A percentile compares a stretch with the other conserved stretches of the same genome.
phyloP scores from a whole-genome alignment of 148 eudicot species.

The Rhododendron ovatum region DNA sequence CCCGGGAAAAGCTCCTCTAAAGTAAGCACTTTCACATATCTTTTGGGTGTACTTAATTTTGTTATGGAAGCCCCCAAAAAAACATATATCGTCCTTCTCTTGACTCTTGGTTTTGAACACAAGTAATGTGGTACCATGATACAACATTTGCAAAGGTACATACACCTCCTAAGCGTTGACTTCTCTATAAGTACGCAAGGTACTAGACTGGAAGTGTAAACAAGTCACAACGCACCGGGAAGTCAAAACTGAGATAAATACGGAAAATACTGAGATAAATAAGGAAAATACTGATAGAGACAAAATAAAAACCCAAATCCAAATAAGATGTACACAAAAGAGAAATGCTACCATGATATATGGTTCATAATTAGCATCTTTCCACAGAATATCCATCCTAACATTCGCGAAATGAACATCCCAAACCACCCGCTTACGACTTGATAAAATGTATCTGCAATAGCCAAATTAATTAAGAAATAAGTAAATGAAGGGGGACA shows the following conservation, averaged over 20 bases:
- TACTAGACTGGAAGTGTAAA: background rate
- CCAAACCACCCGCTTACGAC: conserved; percentile 52
- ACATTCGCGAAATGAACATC: conserved; percentile 42
- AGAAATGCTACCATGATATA: conserved; percentile 49
- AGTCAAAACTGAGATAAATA: background rate
- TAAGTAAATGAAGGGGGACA: background rate
- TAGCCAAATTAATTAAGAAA: conserved; percentile 6
- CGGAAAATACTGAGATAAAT: background rate
- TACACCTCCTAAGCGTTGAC: background rate
- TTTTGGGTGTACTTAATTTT: background rate
- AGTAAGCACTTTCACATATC: background rate
- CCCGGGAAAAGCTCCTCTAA: background rate
- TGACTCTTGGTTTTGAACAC: background rate
- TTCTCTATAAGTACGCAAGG: background rate
- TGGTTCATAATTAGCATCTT: conserved; percentile 21
- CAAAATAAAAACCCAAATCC: background rate
- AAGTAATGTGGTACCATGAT: background rate
- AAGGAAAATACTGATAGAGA: background rate
- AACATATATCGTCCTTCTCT: background rate
- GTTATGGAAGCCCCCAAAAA: background rate
- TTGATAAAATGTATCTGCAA: conserved; percentile 56
- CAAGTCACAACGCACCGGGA: background rate
- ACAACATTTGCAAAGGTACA: background rate
- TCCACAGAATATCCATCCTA: conserved; percentile 44
- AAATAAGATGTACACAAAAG: background rate